Evolutionary conservation across 2,329 filamentous ascomycete genomes (phyloP).

Genomic region (Apiospora aurea): DNA sequence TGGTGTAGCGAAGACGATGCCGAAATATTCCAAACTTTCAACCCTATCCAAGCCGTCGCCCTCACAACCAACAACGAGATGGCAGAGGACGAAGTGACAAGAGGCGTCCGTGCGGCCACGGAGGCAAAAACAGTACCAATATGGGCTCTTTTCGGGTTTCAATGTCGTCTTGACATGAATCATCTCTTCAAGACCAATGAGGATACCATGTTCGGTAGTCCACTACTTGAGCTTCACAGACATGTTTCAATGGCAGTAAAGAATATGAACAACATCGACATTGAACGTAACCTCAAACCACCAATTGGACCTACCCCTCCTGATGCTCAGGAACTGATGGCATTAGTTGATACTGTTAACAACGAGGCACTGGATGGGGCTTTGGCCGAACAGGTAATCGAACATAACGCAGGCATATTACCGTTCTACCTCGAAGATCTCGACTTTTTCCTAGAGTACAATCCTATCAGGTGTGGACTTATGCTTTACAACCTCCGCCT

Average conservation of each 20-base stretch:
- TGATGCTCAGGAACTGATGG: background rate
- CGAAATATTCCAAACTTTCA: background rate
- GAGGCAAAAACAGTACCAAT: background rate
- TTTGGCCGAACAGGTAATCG: background rate
- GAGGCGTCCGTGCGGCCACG: background rate
- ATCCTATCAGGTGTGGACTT: background rate
- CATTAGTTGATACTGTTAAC: background rate
- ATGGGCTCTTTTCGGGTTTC: background rate
- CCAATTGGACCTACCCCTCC: background rate
- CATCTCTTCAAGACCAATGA: too few relatives aligned
- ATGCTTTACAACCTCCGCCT: background rate
- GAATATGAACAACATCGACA: background rate
- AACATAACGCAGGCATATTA: too few relatives aligned
- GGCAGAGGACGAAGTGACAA: background rate
- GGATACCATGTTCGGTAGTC: background rate
- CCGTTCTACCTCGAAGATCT: background rate
- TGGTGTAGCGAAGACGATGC: background rate
- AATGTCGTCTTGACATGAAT: background rate
- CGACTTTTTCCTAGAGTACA: background rate
- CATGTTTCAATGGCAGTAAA: background rate
- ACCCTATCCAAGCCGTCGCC: background rate
- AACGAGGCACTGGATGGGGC: background rate
- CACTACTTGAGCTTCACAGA: background rate
- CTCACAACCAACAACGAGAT: background rate
- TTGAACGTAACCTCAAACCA: background rate